Evolutionary conservation across 1,284 basidiomycete genomes (phyloP).

Genomic region (Trametes hirsuta): DNA sequence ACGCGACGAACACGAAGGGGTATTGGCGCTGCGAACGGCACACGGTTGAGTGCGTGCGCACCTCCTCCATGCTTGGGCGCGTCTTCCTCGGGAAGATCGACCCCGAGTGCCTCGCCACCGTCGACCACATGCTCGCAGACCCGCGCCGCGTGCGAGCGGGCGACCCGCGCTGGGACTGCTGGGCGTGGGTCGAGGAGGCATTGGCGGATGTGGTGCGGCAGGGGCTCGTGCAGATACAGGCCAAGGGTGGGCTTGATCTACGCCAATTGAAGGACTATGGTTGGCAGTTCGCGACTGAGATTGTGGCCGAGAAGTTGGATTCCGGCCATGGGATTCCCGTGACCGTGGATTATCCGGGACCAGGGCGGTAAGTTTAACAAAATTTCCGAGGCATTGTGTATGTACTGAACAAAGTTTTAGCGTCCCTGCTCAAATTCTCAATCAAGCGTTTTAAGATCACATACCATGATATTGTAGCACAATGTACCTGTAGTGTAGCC

Average conservation of each 20-base stretch:
- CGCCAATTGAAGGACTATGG: constrained; percentile 14
- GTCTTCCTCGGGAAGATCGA: constrained; percentile 14
- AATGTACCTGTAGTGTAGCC: neutral
- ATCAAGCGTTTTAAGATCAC: neutral
- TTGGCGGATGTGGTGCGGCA: constrained; percentile 6
- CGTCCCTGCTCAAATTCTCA: constrained; percentile 8
- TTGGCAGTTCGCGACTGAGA: constrained; percentile 10
- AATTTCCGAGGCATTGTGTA: neutral
- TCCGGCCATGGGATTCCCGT: constrained; percentile 9
- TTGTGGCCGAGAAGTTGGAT: constrained; percentile 3
- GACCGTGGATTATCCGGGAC: constrained; percentile 16
- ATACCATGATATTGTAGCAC: neutral
- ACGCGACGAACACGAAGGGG: constrained; percentile 16
- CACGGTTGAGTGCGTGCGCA: constrained; percentile 19
- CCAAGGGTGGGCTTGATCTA: neutral
- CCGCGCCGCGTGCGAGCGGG: neutral
- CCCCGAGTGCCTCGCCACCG: neutral
- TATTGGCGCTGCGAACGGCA: constrained; percentile 20
- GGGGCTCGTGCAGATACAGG: constrained; percentile 4
- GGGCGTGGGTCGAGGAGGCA: constrained; percentile 20
- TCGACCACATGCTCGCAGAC: constrained; percentile 7
- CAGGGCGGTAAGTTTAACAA: constrained; percentile 6
- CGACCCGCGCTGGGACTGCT: constrained; percentile 18
- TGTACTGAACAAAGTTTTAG: neutral
- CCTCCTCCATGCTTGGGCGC: constrained; percentile 23